Conservation (phyloP, 2,329 filamentous ascomycete species). For the Fusarium clavum region DNA sequence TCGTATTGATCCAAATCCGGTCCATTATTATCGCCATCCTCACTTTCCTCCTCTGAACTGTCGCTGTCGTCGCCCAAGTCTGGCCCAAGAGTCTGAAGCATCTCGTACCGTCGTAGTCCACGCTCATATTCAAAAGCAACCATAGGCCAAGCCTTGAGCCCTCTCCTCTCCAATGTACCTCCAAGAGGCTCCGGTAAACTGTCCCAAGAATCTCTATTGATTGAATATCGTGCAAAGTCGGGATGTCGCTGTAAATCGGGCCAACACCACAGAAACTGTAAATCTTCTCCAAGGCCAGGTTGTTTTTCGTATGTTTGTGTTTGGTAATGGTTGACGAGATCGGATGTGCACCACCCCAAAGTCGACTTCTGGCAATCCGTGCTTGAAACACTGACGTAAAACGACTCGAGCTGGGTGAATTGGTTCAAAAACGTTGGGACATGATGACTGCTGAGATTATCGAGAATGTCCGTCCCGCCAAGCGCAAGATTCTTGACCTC, state of each 20-base stretch:
- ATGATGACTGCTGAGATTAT: neutral
- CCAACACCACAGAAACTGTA: constrained; percentile 49
- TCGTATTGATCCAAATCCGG: constrained; percentile 51
- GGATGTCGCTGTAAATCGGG: constrained; percentile 49
- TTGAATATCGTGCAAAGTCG: constrained; percentile 47
- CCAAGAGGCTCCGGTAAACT: constrained; percentile 9
- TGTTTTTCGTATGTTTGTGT: constrained; percentile 45
- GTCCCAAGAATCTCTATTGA: constrained; percentile 25
- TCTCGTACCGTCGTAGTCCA: constrained; percentile 33
- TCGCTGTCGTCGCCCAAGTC: constrained; percentile 24
- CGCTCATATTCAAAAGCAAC: constrained; percentile 44
- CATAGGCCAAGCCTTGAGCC: constrained; percentile 48
- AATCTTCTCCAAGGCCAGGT: constrained; percentile 42
- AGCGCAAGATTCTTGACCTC: constrained; percentile 48
- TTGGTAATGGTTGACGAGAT: constrained; percentile 46
- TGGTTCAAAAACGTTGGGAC: constrained; percentile 4
- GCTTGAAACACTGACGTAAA: constrained; percentile 42
- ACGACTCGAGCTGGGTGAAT: constrained; percentile 45
- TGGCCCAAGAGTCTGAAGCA: constrained; percentile 22
- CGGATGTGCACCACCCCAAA: constrained; percentile 50
- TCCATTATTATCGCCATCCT: constrained; percentile 27
- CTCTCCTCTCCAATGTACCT: constrained; percentile 6
- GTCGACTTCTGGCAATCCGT: constrained; percentile 9
- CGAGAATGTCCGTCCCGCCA: constrained; percentile 4
- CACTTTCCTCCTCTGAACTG: constrained; percentile 23